Percentiles rank a stretch among this genome's conserved stretches.
These are phyloP conservation scores for Epichloe sibirici DNA, from an alignment of 2,329 filamentous ascomycete genomes.

Conservation along the genomic window DNA sequence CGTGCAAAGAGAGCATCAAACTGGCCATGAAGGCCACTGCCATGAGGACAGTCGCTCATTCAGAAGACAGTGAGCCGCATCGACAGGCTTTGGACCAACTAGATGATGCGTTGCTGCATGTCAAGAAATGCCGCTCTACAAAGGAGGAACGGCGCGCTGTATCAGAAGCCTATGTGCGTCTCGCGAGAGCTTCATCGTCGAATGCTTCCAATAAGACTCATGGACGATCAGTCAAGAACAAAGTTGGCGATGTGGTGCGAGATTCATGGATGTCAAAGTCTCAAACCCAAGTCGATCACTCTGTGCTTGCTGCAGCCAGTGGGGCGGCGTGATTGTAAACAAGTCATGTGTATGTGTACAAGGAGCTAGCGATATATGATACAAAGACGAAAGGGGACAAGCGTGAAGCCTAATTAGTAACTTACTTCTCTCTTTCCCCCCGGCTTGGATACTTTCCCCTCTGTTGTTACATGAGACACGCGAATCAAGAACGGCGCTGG, in stretches of 20 bases:
- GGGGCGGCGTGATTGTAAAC: slow-evolving; percentile 1
- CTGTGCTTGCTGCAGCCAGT: background rate
- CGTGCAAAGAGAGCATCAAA: slow-evolving; percentile 27
- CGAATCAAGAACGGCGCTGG: no score
- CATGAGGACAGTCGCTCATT: slow-evolving; percentile 12
- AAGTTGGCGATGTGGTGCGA: background rate
- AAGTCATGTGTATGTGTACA: slow-evolving; percentile 5
- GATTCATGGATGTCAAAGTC: background rate
- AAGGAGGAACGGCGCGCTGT: slow-evolving; percentile 9
- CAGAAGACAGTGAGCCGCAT: slow-evolving; percentile 9
- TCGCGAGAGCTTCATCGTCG: slow-evolving; percentile 1
- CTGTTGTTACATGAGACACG: no score
- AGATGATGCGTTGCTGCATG: slow-evolving; percentile 15
- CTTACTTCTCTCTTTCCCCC: no score
- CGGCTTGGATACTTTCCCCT: no score
- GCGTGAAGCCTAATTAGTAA: no score
- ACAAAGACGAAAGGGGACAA: background rate
- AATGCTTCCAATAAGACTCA: background rate
- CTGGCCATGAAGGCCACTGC: slow-evolving; percentile 23
- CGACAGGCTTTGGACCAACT: slow-evolving; percentile 13
- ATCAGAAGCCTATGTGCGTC: slow-evolving; percentile 11
- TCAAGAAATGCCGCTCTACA: slow-evolving; percentile 12
- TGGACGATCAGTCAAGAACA: background rate
- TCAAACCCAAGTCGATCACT: background rate
- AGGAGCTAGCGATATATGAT: background rate